Percentiles rank a stretch among this genome's conserved stretches.
Evolutionary conservation across 192 early-diverging fungal species (phyloP).

Genomic region (Spinellus fusiger): DNA sequence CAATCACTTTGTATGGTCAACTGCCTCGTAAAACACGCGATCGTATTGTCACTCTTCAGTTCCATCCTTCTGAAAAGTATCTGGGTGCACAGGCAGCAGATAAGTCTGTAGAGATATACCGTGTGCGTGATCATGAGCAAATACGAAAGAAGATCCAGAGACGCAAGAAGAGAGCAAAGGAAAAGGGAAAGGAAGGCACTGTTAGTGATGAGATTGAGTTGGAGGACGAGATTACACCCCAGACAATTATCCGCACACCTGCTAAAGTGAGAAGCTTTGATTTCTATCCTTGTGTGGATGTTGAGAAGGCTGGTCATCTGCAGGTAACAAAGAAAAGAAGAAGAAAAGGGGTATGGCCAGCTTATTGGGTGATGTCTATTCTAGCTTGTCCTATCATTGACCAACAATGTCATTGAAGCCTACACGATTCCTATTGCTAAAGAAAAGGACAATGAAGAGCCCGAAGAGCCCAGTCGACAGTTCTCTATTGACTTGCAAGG

Average conservation of each 20-base stretch:
- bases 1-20: constrained; percentile 68
- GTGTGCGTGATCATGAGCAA: constrained; percentile 69
- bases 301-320: constrained; percentile 39
- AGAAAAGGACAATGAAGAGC: constrained; percentile 57
- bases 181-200: constrained; percentile 56
- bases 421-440: constrained; percentile 59
- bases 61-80: constrained; percentile 74
- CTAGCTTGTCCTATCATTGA: constrained; percentile 64
- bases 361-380: constrained; percentile 1
- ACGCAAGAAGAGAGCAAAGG: constrained; percentile 67
- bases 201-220: constrained; percentile 51
- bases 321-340: constrained; percentile 20
- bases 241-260: constrained; percentile 64
- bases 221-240: constrained; percentile 71
- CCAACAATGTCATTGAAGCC: constrained; percentile 81
- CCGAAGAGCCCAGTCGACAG: constrained; percentile 59
- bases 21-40: constrained; percentile 79
- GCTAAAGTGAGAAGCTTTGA: constrained; percentile 82
- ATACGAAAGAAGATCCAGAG: constrained; percentile 80
- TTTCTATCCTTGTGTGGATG: constrained; percentile 50
- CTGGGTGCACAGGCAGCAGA: constrained; percentile 79
- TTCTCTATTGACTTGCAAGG: constrained; percentile 78
- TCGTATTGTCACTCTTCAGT: constrained; percentile 69
- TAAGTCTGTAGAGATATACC: constrained; percentile 78
- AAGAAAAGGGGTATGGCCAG: constrained; percentile 9